These are phyloP conservation scores for Neurospora sp. DNA, from an alignment of 495 filamentous ascomycete species.

Conservation along the genomic window DNA sequence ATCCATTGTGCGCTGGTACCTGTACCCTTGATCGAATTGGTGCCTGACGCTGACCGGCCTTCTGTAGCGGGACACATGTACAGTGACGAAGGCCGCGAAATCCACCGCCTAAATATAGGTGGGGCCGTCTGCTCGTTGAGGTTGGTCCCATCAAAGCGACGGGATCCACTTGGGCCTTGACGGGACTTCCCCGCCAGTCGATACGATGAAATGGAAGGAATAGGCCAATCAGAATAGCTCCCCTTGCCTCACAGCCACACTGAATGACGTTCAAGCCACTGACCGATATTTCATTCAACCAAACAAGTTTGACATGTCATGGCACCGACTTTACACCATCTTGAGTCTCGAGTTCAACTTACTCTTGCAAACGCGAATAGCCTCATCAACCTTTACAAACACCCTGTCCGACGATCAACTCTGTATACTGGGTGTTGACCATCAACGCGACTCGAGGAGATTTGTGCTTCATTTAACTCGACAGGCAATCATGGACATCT, in stretches of 20 bases:
- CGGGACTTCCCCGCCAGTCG: not conserved
- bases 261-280: not conserved
- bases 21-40: not conserved
- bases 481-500: not conserved
- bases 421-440: not conserved
- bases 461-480: not conserved
- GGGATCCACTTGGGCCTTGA: not conserved
- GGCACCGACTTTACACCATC: not conserved
- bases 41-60: not conserved
- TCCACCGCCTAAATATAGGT: not conserved
- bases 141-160: not conserved
- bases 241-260: not conserved
- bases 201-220: not conserved
- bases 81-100: not conserved
- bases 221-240: not conserved
- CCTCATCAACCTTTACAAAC: not conserved
- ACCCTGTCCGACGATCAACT: not conserved
- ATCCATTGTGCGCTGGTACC: not conserved
- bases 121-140: not conserved
- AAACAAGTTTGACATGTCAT: no score
- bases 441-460: not conserved
- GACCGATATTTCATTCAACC: not conserved
- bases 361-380: not conserved
- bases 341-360: not conserved
- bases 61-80: not conserved